phyloP scores from a whole-genome alignment of 768 basidiomycete species.

The Xerocomus potaroensis region DNA sequence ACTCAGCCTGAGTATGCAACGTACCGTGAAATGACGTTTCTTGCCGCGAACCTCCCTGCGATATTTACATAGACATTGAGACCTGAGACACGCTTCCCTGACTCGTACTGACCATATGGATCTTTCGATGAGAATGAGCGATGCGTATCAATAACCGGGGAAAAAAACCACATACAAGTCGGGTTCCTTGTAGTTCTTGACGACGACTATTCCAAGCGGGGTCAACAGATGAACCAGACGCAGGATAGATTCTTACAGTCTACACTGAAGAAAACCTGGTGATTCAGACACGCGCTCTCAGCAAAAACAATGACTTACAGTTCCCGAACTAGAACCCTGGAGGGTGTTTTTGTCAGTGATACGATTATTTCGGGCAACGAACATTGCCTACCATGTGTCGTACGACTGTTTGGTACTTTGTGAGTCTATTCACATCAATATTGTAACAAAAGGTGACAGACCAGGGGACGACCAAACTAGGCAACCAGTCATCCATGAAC shows the following conservation, averaged over 20 bases:
- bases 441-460: constrained; percentile 31
- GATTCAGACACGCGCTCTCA: not conserved
- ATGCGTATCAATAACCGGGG: constrained; percentile 2
- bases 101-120: constrained; percentile 70
- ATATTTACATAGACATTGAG: constrained; percentile 21
- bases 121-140: constrained; percentile 31
- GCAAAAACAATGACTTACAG: constrained; percentile 46
- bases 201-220: constrained; percentile 50
- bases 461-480: constrained; percentile 74
- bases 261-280: constrained; percentile 40
- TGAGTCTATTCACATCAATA: constrained; percentile 2
- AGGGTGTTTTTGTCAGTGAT: constrained; percentile 3
- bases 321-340: constrained; percentile 67
- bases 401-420: constrained; percentile 38
- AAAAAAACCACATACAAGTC: constrained; percentile 60
- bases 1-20: constrained; percentile 19
- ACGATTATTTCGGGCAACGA: not conserved
- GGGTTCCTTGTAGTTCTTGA: constrained; percentile 63
- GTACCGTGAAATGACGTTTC: constrained; percentile 79
- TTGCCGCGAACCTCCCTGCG: constrained; percentile 86
- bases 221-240: not conserved
- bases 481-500: not conserved
- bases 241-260: constrained; percentile 50
- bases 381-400: constrained; percentile 49
- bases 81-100: constrained; percentile 21